Evolutionary conservation across 129 eudicot genomes (phyloP).

Genomic region (Artemisia tridentata): DNA sequence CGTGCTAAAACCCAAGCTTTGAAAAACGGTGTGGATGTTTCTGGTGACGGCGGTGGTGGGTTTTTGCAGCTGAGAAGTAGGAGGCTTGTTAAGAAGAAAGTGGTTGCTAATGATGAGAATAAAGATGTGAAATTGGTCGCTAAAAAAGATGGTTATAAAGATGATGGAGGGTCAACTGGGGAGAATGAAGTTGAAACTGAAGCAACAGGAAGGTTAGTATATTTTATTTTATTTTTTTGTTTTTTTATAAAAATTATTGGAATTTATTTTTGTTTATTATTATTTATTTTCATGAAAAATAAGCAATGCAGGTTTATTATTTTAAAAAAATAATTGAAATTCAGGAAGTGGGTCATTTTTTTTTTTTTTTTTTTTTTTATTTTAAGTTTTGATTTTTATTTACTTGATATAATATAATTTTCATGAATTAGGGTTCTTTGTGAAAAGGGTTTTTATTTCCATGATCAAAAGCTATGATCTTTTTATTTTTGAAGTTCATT

Average conservation of each 20-base stretch:
- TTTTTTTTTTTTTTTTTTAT: background rate
- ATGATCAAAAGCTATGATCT: too few species aligned
- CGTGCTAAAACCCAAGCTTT: constrained; percentile 75
- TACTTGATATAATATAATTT: background rate
- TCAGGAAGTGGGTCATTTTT: constrained; percentile 12
- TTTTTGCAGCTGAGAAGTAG: constrained; percentile 69
- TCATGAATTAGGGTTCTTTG: constrained; percentile 16
- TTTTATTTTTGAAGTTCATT: too few species aligned
- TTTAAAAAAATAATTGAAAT: too few species aligned
- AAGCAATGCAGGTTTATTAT: background rate
- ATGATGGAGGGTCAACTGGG: constrained; percentile 48
- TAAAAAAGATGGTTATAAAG: constrained; percentile 11
- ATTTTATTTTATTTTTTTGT: background rate
- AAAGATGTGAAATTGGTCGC: constrained; percentile 19
- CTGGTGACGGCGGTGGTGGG: constrained; percentile 30
- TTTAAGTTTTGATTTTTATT: background rate
- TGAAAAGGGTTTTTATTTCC: too few species aligned
- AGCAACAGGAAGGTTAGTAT: constrained; percentile 39
- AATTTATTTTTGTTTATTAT: constrained; percentile 11
- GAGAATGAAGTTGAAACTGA: constrained; percentile 40
- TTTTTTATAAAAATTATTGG: background rate
- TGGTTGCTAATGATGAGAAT: constrained; percentile 13
- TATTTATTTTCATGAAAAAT: background rate
- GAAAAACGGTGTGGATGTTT: constrained; percentile 15
- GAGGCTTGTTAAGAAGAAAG: constrained; percentile 40